Conservation (phyloP, 495 filamentous ascomycete genomes). For the Talaromyces thailandensis region DNA sequence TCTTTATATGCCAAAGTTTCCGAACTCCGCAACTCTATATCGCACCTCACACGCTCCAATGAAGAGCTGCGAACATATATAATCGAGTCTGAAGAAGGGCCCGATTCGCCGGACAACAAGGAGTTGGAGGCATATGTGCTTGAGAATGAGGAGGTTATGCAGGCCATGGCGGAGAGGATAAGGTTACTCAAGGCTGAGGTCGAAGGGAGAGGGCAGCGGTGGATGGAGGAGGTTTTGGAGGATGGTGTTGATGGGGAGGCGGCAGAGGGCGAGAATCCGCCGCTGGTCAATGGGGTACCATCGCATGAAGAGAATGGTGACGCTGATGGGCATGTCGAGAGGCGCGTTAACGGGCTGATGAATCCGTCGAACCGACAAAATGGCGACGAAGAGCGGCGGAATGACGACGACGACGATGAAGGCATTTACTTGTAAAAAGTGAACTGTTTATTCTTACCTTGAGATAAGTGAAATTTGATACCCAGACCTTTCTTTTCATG, state of each 20-base stretch:
- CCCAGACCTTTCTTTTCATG: neutral
- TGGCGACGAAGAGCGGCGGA: constrained; percentile 11
- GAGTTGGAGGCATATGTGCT: constrained; percentile 29
- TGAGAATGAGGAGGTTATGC: constrained; percentile 71
- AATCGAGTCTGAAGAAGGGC: constrained; percentile 37
- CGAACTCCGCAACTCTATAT: constrained; percentile 74
- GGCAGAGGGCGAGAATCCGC: constrained; percentile 9
- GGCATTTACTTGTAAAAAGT: constrained; percentile 55
- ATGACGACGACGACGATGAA: constrained; percentile 42
- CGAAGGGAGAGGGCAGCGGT: constrained; percentile 61
- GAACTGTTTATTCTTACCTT: neutral
- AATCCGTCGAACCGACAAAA: constrained; percentile 6
- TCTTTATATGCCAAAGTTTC: constrained; percentile 69
- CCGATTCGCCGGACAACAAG: constrained; percentile 60
- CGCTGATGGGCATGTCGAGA: constrained; percentile 20
- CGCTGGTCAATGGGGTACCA: neutral
- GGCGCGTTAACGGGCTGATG: neutral
- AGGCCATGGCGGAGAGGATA: constrained; percentile 65
- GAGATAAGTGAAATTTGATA: neutral
- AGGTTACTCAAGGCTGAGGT: constrained; percentile 61
- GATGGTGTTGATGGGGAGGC: constrained; percentile 8
- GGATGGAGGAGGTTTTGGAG: constrained; percentile 47
- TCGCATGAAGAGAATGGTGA: constrained; percentile 3
- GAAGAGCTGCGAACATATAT: constrained; percentile 54
- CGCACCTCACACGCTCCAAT: constrained; percentile 75